Base-by-base conservation (phyloP, 2,329 filamentous ascomycete genomes). In the Aspergillus sp. region DNA sequence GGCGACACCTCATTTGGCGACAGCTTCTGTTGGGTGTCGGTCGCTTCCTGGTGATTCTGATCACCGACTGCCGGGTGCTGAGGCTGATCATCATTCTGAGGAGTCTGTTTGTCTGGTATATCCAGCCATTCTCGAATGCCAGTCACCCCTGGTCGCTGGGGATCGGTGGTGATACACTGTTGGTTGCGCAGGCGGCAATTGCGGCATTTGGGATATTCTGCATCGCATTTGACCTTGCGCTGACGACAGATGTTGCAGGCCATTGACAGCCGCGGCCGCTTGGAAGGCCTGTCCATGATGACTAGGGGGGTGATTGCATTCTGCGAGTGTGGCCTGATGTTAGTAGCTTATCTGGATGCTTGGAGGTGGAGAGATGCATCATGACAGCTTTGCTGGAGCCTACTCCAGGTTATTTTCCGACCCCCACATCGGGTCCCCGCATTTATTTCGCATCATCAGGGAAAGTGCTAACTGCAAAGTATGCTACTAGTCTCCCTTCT, bases 141-240 rank as follows among this genome's bases (percentile, higher is more conserved):
- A 10, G 63, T 51, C 12, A 58, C 58, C 2, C 63, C 63, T 2
- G 69, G 66, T 21, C 69, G 65, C 36, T 67, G 67, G 1, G 68
- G 68, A 61, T 71, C 67, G 4, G 62, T 66, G 1, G 70, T 72
- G 17, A 67, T 55, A 39, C 70, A 71, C 1, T 51, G 43, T 39
- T 68, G 61, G 13, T 67, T 64, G 2, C 69, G 64, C 10, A 63
- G 41, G 23, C 63, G 67, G 60, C 69, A 72, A 41, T 71, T 72
- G 5, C 66, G 69, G 57, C 69, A 72, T 43, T 63, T 67, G 5
- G 69, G 69, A 36, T 70, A 67, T n/a, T 71, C 65, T 0, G 68
- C 66, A 38, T 72, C 69, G 45, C 69, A 72, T 49, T 70, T 70
- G 21, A 71, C 65, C 47, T 72, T 72, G 45, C 68, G 66, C 49